Evolutionary conservation across 345 rosid genomes (phyloP).

Genomic region (Cardamine resedifolia): DNA sequence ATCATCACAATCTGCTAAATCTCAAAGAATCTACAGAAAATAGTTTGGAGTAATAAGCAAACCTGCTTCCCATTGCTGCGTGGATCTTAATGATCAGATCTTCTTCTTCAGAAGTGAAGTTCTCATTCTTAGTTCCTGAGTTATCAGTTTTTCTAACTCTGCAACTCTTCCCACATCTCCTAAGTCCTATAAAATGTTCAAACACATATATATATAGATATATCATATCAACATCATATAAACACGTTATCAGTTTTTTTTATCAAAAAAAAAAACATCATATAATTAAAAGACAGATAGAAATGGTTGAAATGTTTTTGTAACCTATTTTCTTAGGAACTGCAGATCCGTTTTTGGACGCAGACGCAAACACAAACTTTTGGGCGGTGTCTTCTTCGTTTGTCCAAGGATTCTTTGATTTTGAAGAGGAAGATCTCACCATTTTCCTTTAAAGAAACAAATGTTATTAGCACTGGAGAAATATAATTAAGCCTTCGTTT

Average conservation of each 20-base stretch:
- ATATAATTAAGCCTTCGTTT: background rate
- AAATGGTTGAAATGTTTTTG: conserved; percentile 3
- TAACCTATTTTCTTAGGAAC: conserved; percentile 37
- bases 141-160: conserved; percentile 74
- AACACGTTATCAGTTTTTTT: too few species aligned
- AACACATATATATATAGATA: background rate
- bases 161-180: conserved; percentile 82
- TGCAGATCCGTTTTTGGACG: conserved; percentile 31
- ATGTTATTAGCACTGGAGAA: background rate
- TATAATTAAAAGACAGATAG: background rate
- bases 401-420: conserved; percentile 30
- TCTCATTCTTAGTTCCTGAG: conserved; percentile 54
- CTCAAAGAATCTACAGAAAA: background rate
- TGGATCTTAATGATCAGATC: conserved; percentile 83
- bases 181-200: conserved; percentile 44
- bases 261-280: too few species aligned
- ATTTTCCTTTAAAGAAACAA: conserved; percentile 10
- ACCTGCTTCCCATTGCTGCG: conserved; percentile 94
- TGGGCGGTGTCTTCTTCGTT: conserved; percentile 22
- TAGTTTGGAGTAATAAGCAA: background rate
- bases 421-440: conserved; percentile 41
- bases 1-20: conserved; percentile 7
- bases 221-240: conserved; percentile 7
- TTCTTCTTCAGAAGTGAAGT: conserved; percentile 83
- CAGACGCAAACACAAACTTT: conserved; percentile 24